These are phyloP conservation scores for Cenchrus fungigraminus DNA, from an alignment of 176 grass and related monocot genomes.

Conservation along the genomic window DNA sequence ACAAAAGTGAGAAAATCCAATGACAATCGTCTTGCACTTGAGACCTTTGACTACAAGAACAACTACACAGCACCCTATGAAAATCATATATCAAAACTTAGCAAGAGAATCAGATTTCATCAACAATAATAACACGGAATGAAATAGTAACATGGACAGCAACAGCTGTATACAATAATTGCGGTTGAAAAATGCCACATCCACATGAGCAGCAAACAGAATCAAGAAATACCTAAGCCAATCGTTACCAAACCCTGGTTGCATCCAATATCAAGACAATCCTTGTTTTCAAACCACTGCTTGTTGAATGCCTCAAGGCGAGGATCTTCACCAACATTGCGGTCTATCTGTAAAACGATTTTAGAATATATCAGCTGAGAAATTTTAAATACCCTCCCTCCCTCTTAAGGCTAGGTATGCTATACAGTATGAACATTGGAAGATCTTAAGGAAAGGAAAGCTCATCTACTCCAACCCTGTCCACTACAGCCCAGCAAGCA, in stretches of 20 bases:
- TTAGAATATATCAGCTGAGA: conserved; percentile 19
- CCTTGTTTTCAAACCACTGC: conserved; percentile 93
- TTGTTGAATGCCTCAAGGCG: conserved; percentile 72
- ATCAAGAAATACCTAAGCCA: conserved; percentile 61
- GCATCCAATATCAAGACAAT: conserved; percentile 97
- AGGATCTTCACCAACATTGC: conserved; percentile 74
- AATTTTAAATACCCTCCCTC: not conserved
- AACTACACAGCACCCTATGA: not conserved
- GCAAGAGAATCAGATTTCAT: not conserved
- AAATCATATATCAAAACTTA: conserved; percentile 6
- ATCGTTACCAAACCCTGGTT: conserved; percentile 93
- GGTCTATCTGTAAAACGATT: conserved; percentile 61
- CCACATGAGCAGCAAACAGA: not conserved
- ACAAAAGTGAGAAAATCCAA: conserved; percentile 35
- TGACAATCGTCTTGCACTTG: not conserved
- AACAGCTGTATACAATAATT: not conserved
- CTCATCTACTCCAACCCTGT: not conserved
- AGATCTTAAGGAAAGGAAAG: not conserved
- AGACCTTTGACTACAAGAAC: conserved; percentile 2
- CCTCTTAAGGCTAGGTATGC: not conserved
- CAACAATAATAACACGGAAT: not conserved
- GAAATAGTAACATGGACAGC: not conserved
- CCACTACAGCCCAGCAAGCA: not conserved
- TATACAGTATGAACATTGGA: not conserved
- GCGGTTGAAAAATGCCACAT: not conserved